phyloP scores from a whole-genome alignment of 345 rosid species.

The Populus simonii region DNA sequence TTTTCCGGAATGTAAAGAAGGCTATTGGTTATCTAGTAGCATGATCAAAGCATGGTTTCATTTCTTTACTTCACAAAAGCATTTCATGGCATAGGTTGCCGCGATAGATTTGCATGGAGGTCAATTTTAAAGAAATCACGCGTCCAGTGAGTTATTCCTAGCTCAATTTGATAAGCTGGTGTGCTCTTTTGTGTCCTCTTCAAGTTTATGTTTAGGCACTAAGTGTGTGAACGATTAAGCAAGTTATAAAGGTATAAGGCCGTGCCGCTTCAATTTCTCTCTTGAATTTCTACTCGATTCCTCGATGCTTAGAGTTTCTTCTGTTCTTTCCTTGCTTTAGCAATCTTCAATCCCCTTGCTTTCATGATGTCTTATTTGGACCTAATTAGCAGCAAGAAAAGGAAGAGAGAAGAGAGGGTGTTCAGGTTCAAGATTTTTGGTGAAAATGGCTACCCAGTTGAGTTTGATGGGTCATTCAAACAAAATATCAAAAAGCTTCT shows the following conservation, averaged over 20 bases:
- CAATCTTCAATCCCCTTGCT: not conserved
- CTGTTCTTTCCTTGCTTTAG: not conserved
- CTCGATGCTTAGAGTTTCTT: not conserved
- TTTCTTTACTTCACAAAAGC: slow-evolving; percentile 31
- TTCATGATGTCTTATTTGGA: slow-evolving; percentile 28
- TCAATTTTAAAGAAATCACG: slow-evolving; percentile 45
- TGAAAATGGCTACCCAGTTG: slow-evolving; percentile 63
- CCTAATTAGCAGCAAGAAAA: slow-evolving; percentile 41
- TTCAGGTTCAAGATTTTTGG: slow-evolving; percentile 76
- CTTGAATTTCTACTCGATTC: slow-evolving; percentile 13
- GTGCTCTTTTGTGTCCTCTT: slow-evolving; percentile 27
- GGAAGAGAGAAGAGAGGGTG: slow-evolving; percentile 71
- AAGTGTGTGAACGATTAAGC: slow-evolving; percentile 36
- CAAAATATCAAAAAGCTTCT: slow-evolving; percentile 59
- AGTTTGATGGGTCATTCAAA: slow-evolving; percentile 56
- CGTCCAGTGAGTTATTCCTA: slow-evolving; percentile 32
- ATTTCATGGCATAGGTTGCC: slow-evolving; percentile 34
- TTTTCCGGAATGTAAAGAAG: slow-evolving; percentile 45
- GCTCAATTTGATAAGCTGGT: slow-evolving; percentile 17
- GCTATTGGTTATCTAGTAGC: slow-evolving; percentile 26
- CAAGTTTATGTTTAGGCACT: slow-evolving; percentile 52
- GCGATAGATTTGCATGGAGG: slow-evolving; percentile 56
- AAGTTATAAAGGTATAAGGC: not conserved
- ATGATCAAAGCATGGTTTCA: slow-evolving; percentile 55
- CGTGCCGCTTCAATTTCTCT: not conserved